A percentile compares a stretch with the other conserved stretches of the same genome.
These are phyloP conservation scores for Aspergillus steynii DNA, from an alignment of 495 filamentous ascomycete genomes.

Conservation along the genomic window DNA sequence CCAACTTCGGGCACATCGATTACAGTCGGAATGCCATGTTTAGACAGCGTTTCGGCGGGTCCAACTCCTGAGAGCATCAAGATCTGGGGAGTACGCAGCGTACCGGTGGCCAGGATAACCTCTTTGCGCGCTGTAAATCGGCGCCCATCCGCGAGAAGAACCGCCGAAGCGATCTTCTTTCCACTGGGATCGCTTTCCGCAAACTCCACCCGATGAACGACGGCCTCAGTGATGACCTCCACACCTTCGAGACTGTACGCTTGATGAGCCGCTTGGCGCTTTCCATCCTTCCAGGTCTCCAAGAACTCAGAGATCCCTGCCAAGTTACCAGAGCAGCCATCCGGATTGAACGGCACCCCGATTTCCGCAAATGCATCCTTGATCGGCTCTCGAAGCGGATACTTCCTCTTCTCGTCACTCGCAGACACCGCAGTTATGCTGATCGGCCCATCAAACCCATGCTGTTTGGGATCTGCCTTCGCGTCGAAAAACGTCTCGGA, in stretches of 20 bases:
- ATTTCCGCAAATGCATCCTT: constrained; percentile 29
- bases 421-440: constrained; percentile 11
- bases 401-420: constrained; percentile 18
- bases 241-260: constrained; percentile 33
- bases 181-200: constrained; percentile 11
- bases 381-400: constrained; percentile 33
- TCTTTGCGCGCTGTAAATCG: constrained; percentile 26
- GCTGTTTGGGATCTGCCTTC: constrained; percentile 4
- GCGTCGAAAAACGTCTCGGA: constrained; percentile 6
- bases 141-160: constrained; percentile 26
- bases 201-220: constrained; percentile 26
- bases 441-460: constrained; percentile 31
- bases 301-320: constrained; percentile 28
- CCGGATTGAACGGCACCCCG: constrained; percentile 26
- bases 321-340: neutral
- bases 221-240: constrained; percentile 28
- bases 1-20: constrained; percentile 1
- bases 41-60: constrained; percentile 18
- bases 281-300: constrained; percentile 37
- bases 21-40: neutral
- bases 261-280: constrained; percentile 31
- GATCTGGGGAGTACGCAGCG: constrained; percentile 34
- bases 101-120: constrained; percentile 33
- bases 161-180: constrained; percentile 25
- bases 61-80: constrained; percentile 42